Evolutionary conservation across 192 early-diverging fungal genomes (phyloP).

Genomic region (Backusella morwellensis): DNA sequence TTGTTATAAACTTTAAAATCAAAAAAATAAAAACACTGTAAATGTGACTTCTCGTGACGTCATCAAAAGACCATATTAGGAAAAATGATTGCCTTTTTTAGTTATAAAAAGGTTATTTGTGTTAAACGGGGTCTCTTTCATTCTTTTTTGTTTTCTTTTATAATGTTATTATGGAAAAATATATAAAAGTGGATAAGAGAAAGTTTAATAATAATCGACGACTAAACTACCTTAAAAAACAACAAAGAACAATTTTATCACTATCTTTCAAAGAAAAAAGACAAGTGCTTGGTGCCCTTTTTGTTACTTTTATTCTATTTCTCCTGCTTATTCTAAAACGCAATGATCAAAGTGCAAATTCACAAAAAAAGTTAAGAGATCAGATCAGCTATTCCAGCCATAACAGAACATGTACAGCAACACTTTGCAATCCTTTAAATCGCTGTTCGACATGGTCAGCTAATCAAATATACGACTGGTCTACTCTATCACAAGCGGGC

Average conservation of each 20-base stretch:
- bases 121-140: too few species aligned
- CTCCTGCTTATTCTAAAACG: background rate
- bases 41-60: too few species aligned
- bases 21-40: too few species aligned
- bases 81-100: too few species aligned
- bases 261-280: background rate
- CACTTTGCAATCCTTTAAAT: conserved; percentile 25
- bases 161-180: background rate
- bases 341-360: background rate
- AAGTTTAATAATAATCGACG: background rate
- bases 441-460: conserved; percentile 24
- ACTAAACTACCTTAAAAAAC: background rate
- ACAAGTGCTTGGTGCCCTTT: background rate
- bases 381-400: conserved; percentile 5
- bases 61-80: too few species aligned
- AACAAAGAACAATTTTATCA: background rate
- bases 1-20: too few species aligned
- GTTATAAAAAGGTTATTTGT: too few species aligned
- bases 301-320: background rate
- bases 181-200: background rate
- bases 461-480: conserved; percentile 1
- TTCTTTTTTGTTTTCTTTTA: background rate
- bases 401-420: conserved; percentile 8
- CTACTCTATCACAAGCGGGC: conserved; percentile 10
- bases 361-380: background rate